Conservation (phyloP, 2,329 filamentous ascomycete species). For the Epichloe hybrida region DNA sequence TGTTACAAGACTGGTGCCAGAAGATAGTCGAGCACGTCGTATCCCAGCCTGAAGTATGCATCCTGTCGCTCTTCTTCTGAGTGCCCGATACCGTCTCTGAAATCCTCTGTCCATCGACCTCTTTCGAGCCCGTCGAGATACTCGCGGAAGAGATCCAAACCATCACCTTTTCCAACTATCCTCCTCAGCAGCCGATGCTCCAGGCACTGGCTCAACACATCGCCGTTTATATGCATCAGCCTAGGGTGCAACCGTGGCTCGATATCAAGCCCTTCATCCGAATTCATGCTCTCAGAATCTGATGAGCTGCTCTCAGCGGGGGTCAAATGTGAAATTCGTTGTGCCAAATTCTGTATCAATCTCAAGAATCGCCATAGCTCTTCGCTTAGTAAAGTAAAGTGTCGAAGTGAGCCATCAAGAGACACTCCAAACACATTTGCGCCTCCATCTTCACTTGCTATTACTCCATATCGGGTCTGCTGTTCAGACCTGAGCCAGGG, state of each 20-base stretch:
- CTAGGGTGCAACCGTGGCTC: conserved; percentile 29
- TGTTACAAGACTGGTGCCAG: conserved; percentile 35
- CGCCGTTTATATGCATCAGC: conserved; percentile 54
- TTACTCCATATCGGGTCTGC: conserved; percentile 24
- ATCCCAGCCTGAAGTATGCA: conserved; percentile 34
- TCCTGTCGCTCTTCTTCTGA: conserved; percentile 11
- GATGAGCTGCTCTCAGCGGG: conserved; percentile 10
- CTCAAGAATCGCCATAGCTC: conserved; percentile 55
- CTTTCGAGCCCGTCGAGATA: conserved; percentile 37
- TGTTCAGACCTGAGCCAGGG: conserved; percentile 29
- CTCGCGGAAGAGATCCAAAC: conserved; percentile 29
- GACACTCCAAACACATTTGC: conserved; percentile 49
- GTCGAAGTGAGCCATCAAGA: conserved; percentile 55
- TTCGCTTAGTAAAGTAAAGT: conserved; percentile 52
- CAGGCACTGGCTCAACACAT: conserved; percentile 44
- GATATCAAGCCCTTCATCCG: conserved; percentile 9
- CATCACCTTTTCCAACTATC: conserved; percentile 22
- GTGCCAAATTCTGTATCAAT: conserved; percentile 58
- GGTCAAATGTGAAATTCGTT: conserved; percentile 34
- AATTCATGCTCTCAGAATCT: conserved; percentile 7
- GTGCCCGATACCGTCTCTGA: conserved; percentile 11
- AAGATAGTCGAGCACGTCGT: conserved; percentile 40
- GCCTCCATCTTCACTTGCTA: conserved; percentile 29
- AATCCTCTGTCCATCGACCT: conserved; percentile 24
- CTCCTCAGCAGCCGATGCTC: conserved; percentile 30